phyloP scores from a whole-genome alignment of 441 rosid species.

The Isatis lusitanica region DNA sequence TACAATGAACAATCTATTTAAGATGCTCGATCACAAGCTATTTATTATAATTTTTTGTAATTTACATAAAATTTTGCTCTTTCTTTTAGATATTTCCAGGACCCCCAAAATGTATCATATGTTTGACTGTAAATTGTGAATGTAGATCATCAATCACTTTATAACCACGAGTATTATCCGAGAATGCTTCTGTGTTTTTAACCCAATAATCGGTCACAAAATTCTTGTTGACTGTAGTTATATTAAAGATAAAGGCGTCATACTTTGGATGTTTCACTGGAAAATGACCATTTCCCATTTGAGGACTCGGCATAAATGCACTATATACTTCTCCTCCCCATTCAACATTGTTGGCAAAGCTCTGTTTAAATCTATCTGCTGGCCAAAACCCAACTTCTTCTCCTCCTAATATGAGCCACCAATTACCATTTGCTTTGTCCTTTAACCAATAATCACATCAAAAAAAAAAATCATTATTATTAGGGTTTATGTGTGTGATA shows the following conservation, averaged over 20 bases:
- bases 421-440: neutral
- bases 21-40: no score
- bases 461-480: neutral
- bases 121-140: no score
- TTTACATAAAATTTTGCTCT: no score
- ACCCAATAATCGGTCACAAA: neutral
- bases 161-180: neutral
- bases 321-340: constrained; percentile 7
- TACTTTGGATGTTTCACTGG: neutral
- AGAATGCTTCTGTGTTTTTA: neutral
- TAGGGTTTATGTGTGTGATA: no score
- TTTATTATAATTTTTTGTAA: no score
- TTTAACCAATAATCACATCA: neutral
- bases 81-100: no score
- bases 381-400: neutral
- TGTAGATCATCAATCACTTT: no score
- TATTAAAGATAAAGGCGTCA: neutral
- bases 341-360: neutral
- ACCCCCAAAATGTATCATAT: no score
- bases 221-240: neutral
- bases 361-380: neutral
- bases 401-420: neutral
- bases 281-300: neutral
- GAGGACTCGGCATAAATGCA: neutral
- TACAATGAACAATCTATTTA: no score